Percentiles rank a stretch among this genome's conserved stretches.
These are phyloP conservation scores for Rhizophagus clarus DNA, from an alignment of 192 early-diverging fungal species.

Conservation along the genomic window DNA sequence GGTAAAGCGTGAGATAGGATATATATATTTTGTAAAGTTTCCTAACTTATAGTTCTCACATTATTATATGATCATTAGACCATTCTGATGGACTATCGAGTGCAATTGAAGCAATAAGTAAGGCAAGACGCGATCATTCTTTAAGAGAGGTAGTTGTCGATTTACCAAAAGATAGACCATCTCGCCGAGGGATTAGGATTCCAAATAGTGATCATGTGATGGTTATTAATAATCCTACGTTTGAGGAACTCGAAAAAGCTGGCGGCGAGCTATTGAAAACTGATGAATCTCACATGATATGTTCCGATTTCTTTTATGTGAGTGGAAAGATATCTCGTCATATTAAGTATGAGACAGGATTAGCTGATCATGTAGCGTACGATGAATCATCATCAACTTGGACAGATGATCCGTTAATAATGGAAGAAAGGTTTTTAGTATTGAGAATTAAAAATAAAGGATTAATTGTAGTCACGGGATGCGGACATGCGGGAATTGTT, in stretches of 20 bases:
- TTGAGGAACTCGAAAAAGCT: slow-evolving; percentile 32
- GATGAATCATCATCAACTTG: slow-evolving; percentile 11
- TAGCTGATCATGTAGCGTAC: slow-evolving; percentile 39
- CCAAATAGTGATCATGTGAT: slow-evolving; percentile 33
- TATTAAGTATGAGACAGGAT: slow-evolving; percentile 39
- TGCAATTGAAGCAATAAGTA: not conserved
- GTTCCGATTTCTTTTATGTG: slow-evolving; percentile 37
- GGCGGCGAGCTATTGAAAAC: slow-evolving; percentile 34
- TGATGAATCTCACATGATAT: slow-evolving; percentile 33
- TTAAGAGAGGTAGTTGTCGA: slow-evolving; percentile 33
- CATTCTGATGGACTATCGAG: not conserved
- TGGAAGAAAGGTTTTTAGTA: slow-evolving; percentile 40
- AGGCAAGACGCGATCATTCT: not conserved
- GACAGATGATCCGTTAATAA: slow-evolving; percentile 35
- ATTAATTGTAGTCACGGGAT: slow-evolving; percentile 39
- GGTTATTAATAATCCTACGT: slow-evolving; percentile 34
- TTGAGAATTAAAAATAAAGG: slow-evolving; percentile 37
- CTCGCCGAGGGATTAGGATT: slow-evolving; percentile 34
- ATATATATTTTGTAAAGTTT: no score
- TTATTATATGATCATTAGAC: not conserved
- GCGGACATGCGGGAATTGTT: slow-evolving; percentile 40
- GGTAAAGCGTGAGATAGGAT: not conserved
- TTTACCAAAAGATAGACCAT: slow-evolving; percentile 40
- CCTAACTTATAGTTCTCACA: not conserved
- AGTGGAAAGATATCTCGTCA: slow-evolving; percentile 36